A percentile compares a stretch with the other conserved stretches of the same genome.
phyloP scores from a whole-genome alignment of 768 basidiomycete species.

The Lactarius evosmus region DNA sequence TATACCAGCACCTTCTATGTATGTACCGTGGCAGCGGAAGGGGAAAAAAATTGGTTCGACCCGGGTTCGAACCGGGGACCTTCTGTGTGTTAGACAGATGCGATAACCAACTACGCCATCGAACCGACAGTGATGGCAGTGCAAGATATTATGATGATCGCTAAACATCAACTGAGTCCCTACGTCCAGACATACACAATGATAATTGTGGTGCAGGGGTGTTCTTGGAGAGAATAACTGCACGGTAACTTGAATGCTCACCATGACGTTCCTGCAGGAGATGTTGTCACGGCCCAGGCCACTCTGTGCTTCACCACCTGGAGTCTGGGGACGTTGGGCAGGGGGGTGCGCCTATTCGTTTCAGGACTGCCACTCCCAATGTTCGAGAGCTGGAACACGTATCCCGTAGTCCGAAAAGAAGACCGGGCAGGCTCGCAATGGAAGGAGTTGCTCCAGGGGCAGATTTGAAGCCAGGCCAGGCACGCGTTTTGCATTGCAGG shows the following conservation, averaged over 20 bases:
- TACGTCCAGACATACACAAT: too few relatives aligned
- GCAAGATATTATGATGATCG: not conserved
- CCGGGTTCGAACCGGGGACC: constrained; percentile 30
- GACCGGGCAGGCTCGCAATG: not conserved
- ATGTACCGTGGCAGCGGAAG: not conserved
- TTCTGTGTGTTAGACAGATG: constrained; percentile 63
- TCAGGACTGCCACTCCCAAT: not conserved
- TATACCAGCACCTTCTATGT: too few relatives aligned
- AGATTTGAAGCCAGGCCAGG: not conserved
- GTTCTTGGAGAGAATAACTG: not conserved
- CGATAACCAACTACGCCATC: constrained; percentile 78
- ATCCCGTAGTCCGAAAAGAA: not conserved
- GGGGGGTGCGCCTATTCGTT: not conserved
- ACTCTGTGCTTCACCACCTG: not conserved
- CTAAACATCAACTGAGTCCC: not conserved
- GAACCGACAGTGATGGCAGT: constrained; percentile 26
- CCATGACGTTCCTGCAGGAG: not conserved
- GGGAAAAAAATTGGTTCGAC: constrained; percentile 25
- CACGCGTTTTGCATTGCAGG: not conserved
- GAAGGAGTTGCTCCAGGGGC: not conserved
- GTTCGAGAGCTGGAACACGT: not conserved
- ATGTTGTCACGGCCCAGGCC: not conserved
- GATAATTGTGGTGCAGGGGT: too few relatives aligned
- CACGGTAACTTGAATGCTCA: not conserved
- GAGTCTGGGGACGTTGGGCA: not conserved